Base-by-base conservation (phyloP, 768 basidiomycete species). In the Trametes cingulata region DNA sequence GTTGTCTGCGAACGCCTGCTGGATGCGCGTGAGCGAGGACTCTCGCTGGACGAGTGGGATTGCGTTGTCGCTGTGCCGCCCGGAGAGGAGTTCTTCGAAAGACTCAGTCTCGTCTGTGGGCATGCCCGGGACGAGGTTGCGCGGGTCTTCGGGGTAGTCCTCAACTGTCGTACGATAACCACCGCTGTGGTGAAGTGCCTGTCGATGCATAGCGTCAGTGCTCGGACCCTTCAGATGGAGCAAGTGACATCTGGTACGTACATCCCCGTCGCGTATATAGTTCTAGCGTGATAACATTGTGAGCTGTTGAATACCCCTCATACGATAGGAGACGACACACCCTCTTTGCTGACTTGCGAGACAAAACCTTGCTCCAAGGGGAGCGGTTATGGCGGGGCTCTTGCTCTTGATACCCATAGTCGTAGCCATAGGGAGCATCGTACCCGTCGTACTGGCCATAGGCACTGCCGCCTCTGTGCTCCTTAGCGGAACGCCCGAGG, bases 21-120 rank as follows among this genome's bases (percentile, higher is more conserved):
- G 67, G 0, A 71, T 56, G 20, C 70, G 69, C 15, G 63, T 58
- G 6, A 69, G 60, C 7, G 70, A 69, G 57, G 67, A 69, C 54
- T 71, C 69, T 13, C 70, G 64, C 55, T 71, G 69, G 8, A 69
- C 68, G 50, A 69, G 65, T 12, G 70, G 70, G 6, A 69, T 51
- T 8, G 65, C 54, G 42, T 37, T 60, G 56, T 68, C 67, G 42
- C 46, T 55, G 46, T 49, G 46, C 1, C 47, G 52, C 12, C 37
- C 45, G 4, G 63, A 53, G 5, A 61, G 57, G 13, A 67, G 58
- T n/a, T 67, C 57, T 43, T 62, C 63, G 52, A 62, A 67, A 3
- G 66, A 67, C 47, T 57, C 51, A 1, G 55, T 55, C 6, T 62
- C 66, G 42, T 61, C 58, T 9, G 58, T 48, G 33, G 58, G 52